Percentiles rank a stretch among this genome's conserved stretches.
Conservation (phyloP, 1,139 yeast species). For the Spathaspora sp. region DNA sequence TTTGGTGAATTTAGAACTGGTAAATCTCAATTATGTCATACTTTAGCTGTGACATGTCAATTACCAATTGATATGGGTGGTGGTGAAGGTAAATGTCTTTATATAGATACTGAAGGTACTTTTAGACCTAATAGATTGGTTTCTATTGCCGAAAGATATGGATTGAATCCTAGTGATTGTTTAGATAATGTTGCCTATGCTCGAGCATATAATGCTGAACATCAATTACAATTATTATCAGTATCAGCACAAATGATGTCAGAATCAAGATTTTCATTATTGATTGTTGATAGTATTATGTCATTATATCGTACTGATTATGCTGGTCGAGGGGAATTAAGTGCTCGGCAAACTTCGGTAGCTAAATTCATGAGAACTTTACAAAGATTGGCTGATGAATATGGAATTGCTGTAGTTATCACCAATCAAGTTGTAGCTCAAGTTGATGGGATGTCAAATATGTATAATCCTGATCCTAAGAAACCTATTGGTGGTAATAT, state of each 20-base stretch:
- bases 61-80: constrained; percentile 98
- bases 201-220: constrained; percentile 95
- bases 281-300: constrained; percentile 95
- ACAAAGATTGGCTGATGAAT: constrained; percentile 94
- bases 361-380: constrained; percentile 90
- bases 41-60: constrained; percentile 95
- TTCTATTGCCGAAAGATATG: constrained; percentile 89
- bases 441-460: constrained; percentile 84
- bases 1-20: constrained; percentile 99
- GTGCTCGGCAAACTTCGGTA: constrained; percentile 92
- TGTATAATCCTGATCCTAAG: constrained; percentile 96
- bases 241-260: constrained; percentile 98
- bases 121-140: constrained; percentile 89
- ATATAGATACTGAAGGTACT: constrained; percentile 96
- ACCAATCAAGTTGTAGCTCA: constrained; percentile 98
- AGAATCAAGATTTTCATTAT: constrained; percentile 74
- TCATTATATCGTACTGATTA: constrained; percentile 94
- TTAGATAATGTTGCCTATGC: constrained; percentile 97
- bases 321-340: constrained; percentile 93
- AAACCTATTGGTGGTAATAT: constrained; percentile 99
- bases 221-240: constrained; percentile 80
- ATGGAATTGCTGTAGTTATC: constrained; percentile 97
- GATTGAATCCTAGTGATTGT: constrained; percentile 92
- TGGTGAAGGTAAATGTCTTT: constrained; percentile 96
- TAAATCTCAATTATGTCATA: constrained; percentile 94